A percentile compares a stretch with the other conserved stretches of the same genome.
Evolutionary conservation across 257 asterid genomes (phyloP).

Genomic region (Capsicum pubescens): DNA sequence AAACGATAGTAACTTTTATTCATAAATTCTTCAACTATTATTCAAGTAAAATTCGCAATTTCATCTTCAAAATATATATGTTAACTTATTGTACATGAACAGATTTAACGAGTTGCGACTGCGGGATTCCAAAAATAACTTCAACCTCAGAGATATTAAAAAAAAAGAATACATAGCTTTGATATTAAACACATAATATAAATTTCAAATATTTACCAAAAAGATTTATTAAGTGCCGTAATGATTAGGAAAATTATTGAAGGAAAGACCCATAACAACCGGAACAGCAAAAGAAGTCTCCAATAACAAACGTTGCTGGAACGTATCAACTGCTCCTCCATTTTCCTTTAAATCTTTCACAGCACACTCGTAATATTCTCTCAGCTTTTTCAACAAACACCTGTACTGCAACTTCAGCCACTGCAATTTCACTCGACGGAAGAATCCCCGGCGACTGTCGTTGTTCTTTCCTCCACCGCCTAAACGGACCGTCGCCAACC

Average conservation of each 20-base stretch:
- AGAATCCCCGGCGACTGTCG: slow-evolving; percentile 49
- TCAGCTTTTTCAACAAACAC: slow-evolving; percentile 55
- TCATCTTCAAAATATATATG: no score
- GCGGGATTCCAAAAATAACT: no score
- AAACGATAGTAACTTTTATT: no score
- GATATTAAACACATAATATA: no score
- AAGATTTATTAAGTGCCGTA: neutral
- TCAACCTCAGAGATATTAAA: no score
- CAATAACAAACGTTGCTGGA: slow-evolving; percentile 61
- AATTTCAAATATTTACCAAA: neutral
- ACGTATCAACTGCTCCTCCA: slow-evolving; percentile 50
- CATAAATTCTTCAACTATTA: no score
- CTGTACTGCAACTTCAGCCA: slow-evolving; percentile 49
- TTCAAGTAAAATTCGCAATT: no score
- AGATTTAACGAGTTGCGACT: no score
- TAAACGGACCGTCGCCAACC: slow-evolving; percentile 58
- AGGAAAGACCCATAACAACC: slow-evolving; percentile 70
- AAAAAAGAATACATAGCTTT: no score
- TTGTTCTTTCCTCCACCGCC: slow-evolving; percentile 52
- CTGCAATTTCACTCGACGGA: slow-evolving; percentile 52
- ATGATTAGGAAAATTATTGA: slow-evolving; percentile 39
- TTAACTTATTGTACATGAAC: no score
- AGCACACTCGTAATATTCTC: slow-evolving; percentile 43
- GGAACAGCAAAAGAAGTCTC: slow-evolving; percentile 80
- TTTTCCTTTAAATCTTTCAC: slow-evolving; percentile 56